Evolutionary conservation across 306 rosid genomes (phyloP).

Genomic region (Cicer arietinum): DNA sequence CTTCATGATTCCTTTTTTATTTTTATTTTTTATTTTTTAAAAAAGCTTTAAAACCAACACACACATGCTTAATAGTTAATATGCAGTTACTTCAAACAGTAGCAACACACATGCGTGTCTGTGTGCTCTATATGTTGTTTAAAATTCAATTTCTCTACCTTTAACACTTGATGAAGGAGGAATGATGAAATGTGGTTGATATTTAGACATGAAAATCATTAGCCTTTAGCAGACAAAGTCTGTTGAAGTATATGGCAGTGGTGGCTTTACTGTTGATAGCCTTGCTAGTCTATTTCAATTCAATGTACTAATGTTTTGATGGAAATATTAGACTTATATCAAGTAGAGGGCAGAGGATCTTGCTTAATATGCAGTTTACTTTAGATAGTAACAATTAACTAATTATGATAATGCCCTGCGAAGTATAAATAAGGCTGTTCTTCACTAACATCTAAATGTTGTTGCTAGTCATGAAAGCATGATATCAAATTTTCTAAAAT

Average conservation of each 20-base stretch:
- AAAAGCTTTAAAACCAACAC: slow-evolving; percentile 4
- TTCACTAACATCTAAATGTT: not conserved
- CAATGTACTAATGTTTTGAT: slow-evolving; percentile 3
- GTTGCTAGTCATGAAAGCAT: slow-evolving; percentile 7
- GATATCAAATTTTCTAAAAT: not conserved
- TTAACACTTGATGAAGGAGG: too few species aligned
- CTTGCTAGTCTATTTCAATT: not conserved
- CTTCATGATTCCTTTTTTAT: not conserved
- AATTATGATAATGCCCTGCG: not conserved
- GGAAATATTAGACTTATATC: slow-evolving; percentile 22
- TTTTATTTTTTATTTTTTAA: not conserved
- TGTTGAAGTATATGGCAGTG: not conserved
- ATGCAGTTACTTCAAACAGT: slow-evolving; percentile 1
- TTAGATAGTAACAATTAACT: not conserved
- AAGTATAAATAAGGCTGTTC: slow-evolving; percentile 4
- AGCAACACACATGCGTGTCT: too few species aligned
- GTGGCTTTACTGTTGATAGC: not conserved
- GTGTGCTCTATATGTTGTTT: too few species aligned
- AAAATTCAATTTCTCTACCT: too few species aligned
- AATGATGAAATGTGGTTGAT: too few species aligned
- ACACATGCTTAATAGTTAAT: not conserved
- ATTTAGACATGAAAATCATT: too few species aligned
- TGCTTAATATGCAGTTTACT: slow-evolving; percentile 10
- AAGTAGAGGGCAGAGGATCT: not conserved
- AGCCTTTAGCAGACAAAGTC: too few species aligned